Percentiles rank a stretch among this genome's conserved stretches.
phyloP scores from a whole-genome alignment of 768 basidiomycete genomes.

The Clathrus columnatus region DNA sequence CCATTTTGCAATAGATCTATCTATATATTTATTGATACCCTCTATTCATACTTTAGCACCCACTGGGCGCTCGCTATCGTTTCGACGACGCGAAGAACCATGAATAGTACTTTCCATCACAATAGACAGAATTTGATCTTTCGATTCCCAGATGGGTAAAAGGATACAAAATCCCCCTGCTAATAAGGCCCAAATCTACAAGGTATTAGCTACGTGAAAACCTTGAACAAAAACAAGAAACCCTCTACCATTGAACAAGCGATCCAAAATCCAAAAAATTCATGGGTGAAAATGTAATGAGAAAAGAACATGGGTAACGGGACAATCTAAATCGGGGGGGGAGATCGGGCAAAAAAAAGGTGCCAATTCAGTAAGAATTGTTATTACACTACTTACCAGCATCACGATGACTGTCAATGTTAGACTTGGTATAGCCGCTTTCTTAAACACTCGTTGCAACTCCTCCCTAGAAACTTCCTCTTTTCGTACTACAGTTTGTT shows the following conservation, averaged over 20 bases:
- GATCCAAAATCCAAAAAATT: slow-evolving; percentile 32
- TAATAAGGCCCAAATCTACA: slow-evolving; percentile 26
- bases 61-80: background rate
- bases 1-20: no score
- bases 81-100: background rate
- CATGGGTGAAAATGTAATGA: slow-evolving; percentile 26
- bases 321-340: slow-evolving; percentile 15
- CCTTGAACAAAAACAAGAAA: slow-evolving; percentile 10
- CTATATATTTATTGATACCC: background rate
- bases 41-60: background rate
- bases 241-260: slow-evolving; percentile 26
- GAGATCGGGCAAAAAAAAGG: background rate
- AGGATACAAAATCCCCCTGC: slow-evolving; percentile 31
- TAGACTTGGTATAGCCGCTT: slow-evolving; percentile 26
- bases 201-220: slow-evolving; percentile 6
- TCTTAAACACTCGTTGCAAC: slow-evolving; percentile 22
- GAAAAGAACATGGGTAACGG: slow-evolving; percentile 34
- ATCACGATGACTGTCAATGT: slow-evolving; percentile 26
- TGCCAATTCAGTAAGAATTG: background rate
- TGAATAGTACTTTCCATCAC: slow-evolving; percentile 1
- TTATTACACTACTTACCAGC: slow-evolving; percentile 23
- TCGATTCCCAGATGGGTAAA: slow-evolving; percentile 31
- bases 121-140: slow-evolving; percentile 24
- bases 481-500: no score
- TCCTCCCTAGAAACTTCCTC: background rate